A percentile compares a stretch with the other conserved stretches of the same genome.
Conservation (phyloP, 768 basidiomycete genomes). For the Chalciporus chontae region DNA sequence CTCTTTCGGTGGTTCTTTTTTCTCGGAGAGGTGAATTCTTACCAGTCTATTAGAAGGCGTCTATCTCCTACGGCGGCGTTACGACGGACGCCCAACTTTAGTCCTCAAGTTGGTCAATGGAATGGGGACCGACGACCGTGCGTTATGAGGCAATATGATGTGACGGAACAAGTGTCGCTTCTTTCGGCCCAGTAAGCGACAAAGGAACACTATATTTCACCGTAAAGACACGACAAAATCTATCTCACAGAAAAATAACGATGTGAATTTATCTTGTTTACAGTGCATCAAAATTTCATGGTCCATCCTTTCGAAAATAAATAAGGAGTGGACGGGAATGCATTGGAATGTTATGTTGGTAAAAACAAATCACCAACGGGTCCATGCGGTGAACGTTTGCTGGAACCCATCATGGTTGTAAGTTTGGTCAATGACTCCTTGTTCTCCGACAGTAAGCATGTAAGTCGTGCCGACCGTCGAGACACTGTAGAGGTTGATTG, state of each 20-base stretch:
- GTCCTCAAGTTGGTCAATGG: too few species aligned
- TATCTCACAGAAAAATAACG: neutral
- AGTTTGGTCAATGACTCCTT: conserved; percentile 34
- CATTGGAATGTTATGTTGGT: too few species aligned
- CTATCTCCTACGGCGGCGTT: neutral
- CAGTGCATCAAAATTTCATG: neutral
- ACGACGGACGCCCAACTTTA: neutral
- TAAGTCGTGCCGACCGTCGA: conserved; percentile 45
- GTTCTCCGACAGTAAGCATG: conserved; percentile 37
- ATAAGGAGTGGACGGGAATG: neutral
- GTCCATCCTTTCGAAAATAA: neutral
- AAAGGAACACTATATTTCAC: too few species aligned
- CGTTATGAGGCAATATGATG: too few species aligned
- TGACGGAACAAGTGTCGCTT: too few species aligned
- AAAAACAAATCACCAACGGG: conserved; percentile 18
- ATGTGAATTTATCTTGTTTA: neutral
- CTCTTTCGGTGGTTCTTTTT: conserved; percentile 2
- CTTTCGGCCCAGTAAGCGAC: too few species aligned
- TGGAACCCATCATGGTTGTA: conserved; percentile 44
- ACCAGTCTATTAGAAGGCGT: neutral
- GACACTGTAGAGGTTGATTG: conserved; percentile 42
- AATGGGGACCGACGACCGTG: too few species aligned
- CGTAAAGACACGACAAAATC: too few species aligned
- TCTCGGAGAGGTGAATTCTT: conserved; percentile 8
- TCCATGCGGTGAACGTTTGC: conserved; percentile 38